Base-by-base conservation (phyloP, 768 basidiomycete genomes). In the Cytidiella melzeri region DNA sequence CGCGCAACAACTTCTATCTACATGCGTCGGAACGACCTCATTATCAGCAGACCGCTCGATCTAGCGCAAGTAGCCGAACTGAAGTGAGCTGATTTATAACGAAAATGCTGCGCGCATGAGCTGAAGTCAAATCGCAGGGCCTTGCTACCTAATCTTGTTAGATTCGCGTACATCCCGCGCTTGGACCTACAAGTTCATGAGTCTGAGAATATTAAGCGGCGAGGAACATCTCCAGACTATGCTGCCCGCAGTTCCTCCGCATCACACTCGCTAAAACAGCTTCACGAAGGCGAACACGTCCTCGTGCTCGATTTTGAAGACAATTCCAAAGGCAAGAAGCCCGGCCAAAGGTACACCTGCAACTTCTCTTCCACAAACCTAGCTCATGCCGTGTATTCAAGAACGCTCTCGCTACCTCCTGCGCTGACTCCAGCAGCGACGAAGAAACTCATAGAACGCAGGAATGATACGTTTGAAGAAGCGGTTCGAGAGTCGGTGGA, bases 11-110 rank as follows among this genome's bases (percentile, higher is more conserved):
- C 38, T 23, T 18, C 15, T 25, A 19, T 18, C 19, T 37, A 36
- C 45, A 19, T 20, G 45, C 28, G 21, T 42, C 13, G 19, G 12
- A 13, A 49, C 21, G 28, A 10, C 23, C 12, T 45, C 13, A 24
- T 43, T 25, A 41, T 43, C 15, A 0, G 50, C 61, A 93, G 92
- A 43, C 87, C 91, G 0, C 70, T 94, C 19, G 85, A 92, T 51
- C 69, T 92, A n/a, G 64, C 69, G 36, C 77, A 79, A 55, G 81
- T 95, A 18, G 85, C 91, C 4, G 87, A 93, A 65, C 72, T 95
- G 52, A 93, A 93, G 88, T 92, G 51, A 52, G 59, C 21, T n/a
- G 19, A 20, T 18, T 41, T 47, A 18, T 15, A 20, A 4, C n/a
- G 13, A 18, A 18, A 23, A 43, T 3, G 25, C 20, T 19, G 20